Percentiles rank a stretch among this genome's conserved stretches.
phyloP scores from a whole-genome alignment of 768 basidiomycete genomes.

The Tephrocybe rancida region DNA sequence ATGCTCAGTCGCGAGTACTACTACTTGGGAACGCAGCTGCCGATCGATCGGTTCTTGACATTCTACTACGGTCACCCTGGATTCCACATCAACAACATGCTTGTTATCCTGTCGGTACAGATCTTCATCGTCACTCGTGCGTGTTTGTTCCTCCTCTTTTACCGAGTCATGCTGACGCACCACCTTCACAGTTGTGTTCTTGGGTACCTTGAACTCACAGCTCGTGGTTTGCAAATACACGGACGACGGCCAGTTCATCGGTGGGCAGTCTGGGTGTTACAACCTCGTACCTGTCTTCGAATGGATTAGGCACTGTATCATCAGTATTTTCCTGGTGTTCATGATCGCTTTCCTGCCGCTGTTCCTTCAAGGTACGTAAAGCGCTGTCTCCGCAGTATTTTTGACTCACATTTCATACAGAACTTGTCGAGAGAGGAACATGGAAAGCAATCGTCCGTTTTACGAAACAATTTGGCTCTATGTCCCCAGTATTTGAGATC shows the following conservation, averaged over 20 bases:
- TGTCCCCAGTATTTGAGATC: slow-evolving; percentile 96
- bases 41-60: slow-evolving; percentile 97
- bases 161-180: slow-evolving; percentile 4
- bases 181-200: slow-evolving; percentile 75
- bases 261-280: slow-evolving; percentile 88
- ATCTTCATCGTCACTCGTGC: slow-evolving; percentile 89
- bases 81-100: slow-evolving; percentile 99
- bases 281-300: slow-evolving; percentile 91
- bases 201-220: slow-evolving; percentile 88
- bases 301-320: slow-evolving; percentile 96
- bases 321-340: slow-evolving; percentile 98
- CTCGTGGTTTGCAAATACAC: slow-evolving; percentile 83
- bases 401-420: slow-evolving; percentile 41
- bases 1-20: slow-evolving; percentile 99
- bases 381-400: neutral
- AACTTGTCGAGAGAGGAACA: slow-evolving; percentile 94
- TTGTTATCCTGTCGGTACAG: slow-evolving; percentile 96
- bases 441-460: slow-evolving; percentile 90
- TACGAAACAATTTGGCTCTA: slow-evolving; percentile 90
- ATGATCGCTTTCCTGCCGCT: slow-evolving; percentile 95
- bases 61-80: slow-evolving; percentile 99
- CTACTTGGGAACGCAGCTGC: slow-evolving; percentile 96
- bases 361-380: slow-evolving; percentile 83
- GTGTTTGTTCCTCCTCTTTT: slow-evolving; percentile 30
- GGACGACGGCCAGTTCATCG: slow-evolving; percentile 67